Evolutionary conservation across 768 basidiomycete genomes (phyloP), one percentile per base, ranked within the genome.

Genomic region (Clathrus columnatus): DNA sequence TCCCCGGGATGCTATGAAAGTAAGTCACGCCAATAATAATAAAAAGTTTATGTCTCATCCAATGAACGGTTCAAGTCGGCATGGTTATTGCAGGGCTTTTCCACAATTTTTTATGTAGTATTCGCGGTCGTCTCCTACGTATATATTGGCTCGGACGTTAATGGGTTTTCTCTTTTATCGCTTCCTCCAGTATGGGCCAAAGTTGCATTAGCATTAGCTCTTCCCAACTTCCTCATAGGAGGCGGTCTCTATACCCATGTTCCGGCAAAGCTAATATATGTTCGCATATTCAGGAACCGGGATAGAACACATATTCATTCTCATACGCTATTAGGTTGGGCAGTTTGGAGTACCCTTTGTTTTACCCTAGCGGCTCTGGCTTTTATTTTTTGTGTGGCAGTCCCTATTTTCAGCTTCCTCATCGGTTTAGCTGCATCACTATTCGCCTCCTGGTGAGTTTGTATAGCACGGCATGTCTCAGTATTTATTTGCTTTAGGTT

Each of bases 1-100:
- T 24, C 78, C 80, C 1, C 62, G 73, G 58, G 78, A 80, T 59
- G 77, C 78, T 5, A 80, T 80, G 75, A 80, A 80, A 71, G 78
- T 78, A 54, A 18, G 51, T 56, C n/a, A n/a, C n/a, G n/a, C n/a
- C n/a, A n/a, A n/a, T n/a, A n/a, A n/a, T n/a, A n/a, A n/a, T n/a
- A n/a, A n/a, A n/a, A n/a, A n/a, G n/a, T n/a, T n/a, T n/a, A n/a
- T n/a, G n/a, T n/a, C n/a, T n/a, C n/a, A n/a, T n/a, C n/a, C n/a
- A n/a, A n/a, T n/a, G n/a, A n/a, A n/a, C n/a, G n/a, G n/a, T n/a
- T n/a, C n/a, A n/a, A 75, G 77, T 73, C 80, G 14, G 79, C 80
- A 6, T 80, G 74, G 74, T 73, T 71, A 43, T 70, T 81, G 3
- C 80, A 80, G 67, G 74, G 68, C 4, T 81, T 80, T 47, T 64